A percentile compares a stretch with the other conserved stretches of the same genome.
Evolutionary conservation across 305 asterid species (phyloP).

Genomic region (Fraxinus sp.): DNA sequence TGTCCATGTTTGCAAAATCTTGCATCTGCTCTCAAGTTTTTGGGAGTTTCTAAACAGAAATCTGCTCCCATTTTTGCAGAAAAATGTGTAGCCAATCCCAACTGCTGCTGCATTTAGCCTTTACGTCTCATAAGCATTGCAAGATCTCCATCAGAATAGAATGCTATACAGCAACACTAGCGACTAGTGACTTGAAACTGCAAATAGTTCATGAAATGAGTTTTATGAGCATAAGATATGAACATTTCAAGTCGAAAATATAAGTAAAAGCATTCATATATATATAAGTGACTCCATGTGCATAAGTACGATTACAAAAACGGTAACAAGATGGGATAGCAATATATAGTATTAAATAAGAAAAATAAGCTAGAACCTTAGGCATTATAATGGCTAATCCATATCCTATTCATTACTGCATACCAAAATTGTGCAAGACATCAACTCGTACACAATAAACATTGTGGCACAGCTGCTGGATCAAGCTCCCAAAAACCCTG

Average conservation of each 20-base stretch:
- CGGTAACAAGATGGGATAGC: not conserved
- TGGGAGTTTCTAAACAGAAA: not conserved
- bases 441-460: constrained; percentile 13
- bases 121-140: not conserved
- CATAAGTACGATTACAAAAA: not conserved
- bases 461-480: constrained; percentile 32
- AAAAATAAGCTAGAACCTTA: not conserved
- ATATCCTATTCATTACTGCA: not conserved
- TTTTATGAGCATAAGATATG: not conserved
- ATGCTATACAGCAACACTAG: not conserved
- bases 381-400: not conserved
- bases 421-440: not conserved
- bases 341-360: not conserved
- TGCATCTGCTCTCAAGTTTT: not conserved
- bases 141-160: not conserved
- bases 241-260: not conserved
- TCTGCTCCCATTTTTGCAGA: not conserved
- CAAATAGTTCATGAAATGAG: not conserved
- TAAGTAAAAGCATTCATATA: not conserved
- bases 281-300: not conserved
- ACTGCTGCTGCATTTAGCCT: constrained; percentile 1
- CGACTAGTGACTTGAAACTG: not conserved
- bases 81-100: not conserved
- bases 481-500: constrained; percentile 45
- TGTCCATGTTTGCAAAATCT: not conserved